Base-by-base conservation (phyloP, 177 flowering plant genomes). In the Tripterygium wilfordii region DNA sequence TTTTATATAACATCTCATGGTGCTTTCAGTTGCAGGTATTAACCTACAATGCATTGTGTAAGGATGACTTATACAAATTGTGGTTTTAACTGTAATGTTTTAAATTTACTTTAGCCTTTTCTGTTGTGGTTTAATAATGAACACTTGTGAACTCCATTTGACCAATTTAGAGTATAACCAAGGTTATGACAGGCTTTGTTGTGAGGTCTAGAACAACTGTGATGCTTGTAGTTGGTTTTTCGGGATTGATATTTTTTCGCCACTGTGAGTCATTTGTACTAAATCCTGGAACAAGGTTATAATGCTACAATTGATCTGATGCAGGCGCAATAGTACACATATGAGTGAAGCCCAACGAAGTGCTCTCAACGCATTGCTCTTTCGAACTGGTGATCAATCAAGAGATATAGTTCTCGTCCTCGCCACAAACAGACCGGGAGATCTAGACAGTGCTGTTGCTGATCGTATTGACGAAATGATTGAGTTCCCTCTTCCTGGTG, bases 321-420 rank as follows among this genome's bases (percentile, higher is more conserved):
- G 69, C 82, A 88, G 96, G 76, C 88, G 96, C 14, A 88, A 88
- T 60, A 88, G 86, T 62, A 77, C 58, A 8, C 69, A 81, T 61
- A 88, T 83, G 95, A 88, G 95, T 64, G 96, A 88, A 78, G 81
- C 96, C 37, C 95, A 85, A 48, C 58, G 95, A 27, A 88, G 96
- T 76, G 96, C 96, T 42, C 70, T 88, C 23, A 88, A 88, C 54
- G 96, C 96, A 12, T 49, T 88, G 69, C 91, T 85, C 49, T 88
- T 80, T 63, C 74, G 95, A 51, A 85, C 96, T 2, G 96, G 96
- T 17, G 96, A 87, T 54, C 96, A 87, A 51, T 87, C 96, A 10
- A 61, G 85, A 56, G 92, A 87, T 48, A 69, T 80, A 8, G 96
- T 87, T 22, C 85, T 87, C 20, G 96, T 84, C 31, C 87, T 87